Percentiles rank a stretch among this genome's conserved stretches.
phyloP scores from a whole-genome alignment of 441 rosid species.

The Dalechampia spathulata region DNA sequence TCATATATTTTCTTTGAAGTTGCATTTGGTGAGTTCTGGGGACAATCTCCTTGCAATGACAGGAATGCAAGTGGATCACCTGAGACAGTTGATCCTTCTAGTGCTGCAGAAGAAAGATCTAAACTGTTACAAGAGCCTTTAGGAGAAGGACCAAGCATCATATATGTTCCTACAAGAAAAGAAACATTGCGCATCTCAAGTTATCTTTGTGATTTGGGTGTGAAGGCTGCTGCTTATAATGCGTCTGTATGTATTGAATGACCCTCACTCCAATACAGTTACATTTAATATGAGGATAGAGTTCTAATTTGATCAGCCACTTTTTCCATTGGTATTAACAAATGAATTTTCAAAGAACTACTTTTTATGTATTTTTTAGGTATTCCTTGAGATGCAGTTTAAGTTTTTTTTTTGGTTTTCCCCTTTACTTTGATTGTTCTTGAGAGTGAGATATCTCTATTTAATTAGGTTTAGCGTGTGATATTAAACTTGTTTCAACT shows the following conservation, averaged over 20 bases:
- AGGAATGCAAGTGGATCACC: slow-evolving; percentile 20
- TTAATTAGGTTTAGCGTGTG: too few relatives aligned
- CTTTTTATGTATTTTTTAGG: too few relatives aligned
- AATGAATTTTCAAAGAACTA: too few relatives aligned
- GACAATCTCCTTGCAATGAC: slow-evolving; percentile 28
- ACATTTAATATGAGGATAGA: too few relatives aligned
- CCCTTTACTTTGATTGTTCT: too few relatives aligned
- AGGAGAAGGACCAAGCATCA: slow-evolving; percentile 62
- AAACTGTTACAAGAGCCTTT: slow-evolving; percentile 38
- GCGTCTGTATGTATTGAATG: slow-evolving; percentile 46
- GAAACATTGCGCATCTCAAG: slow-evolving; percentile 64
- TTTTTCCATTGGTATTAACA: too few relatives aligned
- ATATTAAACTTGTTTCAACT: neutral
- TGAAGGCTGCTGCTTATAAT: slow-evolving; percentile 89
- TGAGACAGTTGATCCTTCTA: slow-evolving; percentile 24
- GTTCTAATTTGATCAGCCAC: too few relatives aligned
- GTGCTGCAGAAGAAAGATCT: slow-evolving; percentile 29
- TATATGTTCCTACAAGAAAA: slow-evolving; percentile 88
- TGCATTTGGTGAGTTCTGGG: slow-evolving; percentile 65
- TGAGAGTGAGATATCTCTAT: too few relatives aligned
- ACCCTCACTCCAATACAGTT: neutral
- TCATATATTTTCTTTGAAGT: slow-evolving; percentile 33
- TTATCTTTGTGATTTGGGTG: slow-evolving; percentile 52
- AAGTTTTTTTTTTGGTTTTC: too few relatives aligned
- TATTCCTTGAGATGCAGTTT: too few relatives aligned